Base-by-base conservation (phyloP, 2,329 filamentous ascomycete genomes). In the Penicillium sp. region DNA sequence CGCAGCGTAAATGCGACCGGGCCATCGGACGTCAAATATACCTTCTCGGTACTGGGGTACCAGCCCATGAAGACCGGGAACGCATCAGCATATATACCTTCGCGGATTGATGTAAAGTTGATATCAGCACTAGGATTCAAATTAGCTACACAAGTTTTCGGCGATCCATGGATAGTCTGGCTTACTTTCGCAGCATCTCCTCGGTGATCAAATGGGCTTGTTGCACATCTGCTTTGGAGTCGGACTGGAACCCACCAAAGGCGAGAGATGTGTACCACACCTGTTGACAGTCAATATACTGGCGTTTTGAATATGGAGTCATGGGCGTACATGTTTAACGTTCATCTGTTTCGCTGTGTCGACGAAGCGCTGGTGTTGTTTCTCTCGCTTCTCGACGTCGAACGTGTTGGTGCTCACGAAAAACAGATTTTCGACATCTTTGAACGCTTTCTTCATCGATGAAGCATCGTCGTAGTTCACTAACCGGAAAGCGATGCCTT, bases 21-120 rank as follows among this genome's bases (percentile, higher is more conserved):
- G 0, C 75, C 77, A 57, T 82, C 77, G 43, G 77, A 59, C 3
- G 71, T 62, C 7, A 74, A 61, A 24, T 69, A 64, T 14, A 76
- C 57, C 3, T 65, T 71, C 3, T 59, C 65, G 13, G 65, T 71
- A 37, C 56, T 64, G 2, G 74, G 74, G 48, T 75, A 76, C 74
- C 74, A 76, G 55, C 70, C 80, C 2, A 83, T 76, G 68, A 86
- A 87, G 29, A 87, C 71, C 2, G 84, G 84, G 70, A 84, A 86
- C 4, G 82, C 83, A 61, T 88, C 84, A 1, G 78, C 76, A 66
- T 87, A 88, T 33, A 86, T 65, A 0, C 84, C 85, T 66, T 87
- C 83, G 14, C 84, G 79, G 42, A 87, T 70, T 11, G 81, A 76
- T 13, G 83, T 85, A 64, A 79, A 84, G 1, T 76, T 75, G 50